These are phyloP conservation scores for Leishmania tropica DNA, from an alignment of 208 protist genomes.

Conservation along the genomic window DNA sequence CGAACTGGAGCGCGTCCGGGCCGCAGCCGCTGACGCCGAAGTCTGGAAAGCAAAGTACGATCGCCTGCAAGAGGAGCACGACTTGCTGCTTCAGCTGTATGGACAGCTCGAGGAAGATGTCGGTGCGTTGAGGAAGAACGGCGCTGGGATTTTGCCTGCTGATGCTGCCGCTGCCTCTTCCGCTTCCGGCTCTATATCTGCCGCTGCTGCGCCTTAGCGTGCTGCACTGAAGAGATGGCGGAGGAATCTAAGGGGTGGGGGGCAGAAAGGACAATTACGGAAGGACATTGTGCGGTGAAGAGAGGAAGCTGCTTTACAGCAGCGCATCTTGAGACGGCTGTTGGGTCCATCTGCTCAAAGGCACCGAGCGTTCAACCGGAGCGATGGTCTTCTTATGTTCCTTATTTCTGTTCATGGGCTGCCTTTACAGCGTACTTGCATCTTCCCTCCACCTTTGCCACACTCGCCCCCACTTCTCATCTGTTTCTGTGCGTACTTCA, in stretches of 20 bases:
- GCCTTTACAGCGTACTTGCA: background rate
- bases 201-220: constrained; percentile 7
- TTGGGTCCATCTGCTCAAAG: background rate
- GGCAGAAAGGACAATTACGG: background rate
- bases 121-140: constrained; percentile 14
- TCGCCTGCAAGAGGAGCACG: constrained; percentile 57
- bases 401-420: background rate
- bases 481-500: background rate
- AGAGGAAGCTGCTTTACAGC: background rate
- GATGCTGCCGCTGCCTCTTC: background rate
- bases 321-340: background rate
- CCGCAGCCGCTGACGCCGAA: constrained; percentile 28
- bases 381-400: background rate
- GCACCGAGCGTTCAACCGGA: background rate
- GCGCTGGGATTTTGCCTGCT: background rate
- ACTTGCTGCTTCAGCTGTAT: constrained; percentile 83
- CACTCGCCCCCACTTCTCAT: background rate
- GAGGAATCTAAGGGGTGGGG: background rate
- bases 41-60: constrained; percentile 34
- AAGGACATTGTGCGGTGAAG: background rate
- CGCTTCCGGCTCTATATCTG: background rate
- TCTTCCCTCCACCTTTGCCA: background rate
- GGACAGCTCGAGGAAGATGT: constrained; percentile 76
- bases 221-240: background rate
- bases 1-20: constrained; percentile 67